These are phyloP conservation scores for Filobasidium uniguttulatum DNA, from an alignment of 1,284 basidiomycete species.

Conservation along the genomic window DNA sequence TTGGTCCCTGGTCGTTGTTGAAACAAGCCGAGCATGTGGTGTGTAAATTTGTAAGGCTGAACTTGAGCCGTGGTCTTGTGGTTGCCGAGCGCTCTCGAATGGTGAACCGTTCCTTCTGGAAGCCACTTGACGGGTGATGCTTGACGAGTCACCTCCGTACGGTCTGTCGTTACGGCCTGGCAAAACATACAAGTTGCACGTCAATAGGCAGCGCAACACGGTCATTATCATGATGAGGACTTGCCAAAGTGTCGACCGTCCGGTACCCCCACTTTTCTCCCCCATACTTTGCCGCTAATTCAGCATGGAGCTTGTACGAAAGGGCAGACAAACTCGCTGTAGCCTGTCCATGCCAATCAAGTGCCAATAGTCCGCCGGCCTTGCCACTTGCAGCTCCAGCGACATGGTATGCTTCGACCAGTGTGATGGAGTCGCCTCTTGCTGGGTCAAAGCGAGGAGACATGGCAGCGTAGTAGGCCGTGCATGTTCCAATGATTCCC, in stretches of 20 bases:
- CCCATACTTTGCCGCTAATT: slow-evolving; percentile 57
- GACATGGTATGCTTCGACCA: slow-evolving; percentile 61
- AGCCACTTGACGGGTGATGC: slow-evolving; percentile 31
- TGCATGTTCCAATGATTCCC: slow-evolving; percentile 71
- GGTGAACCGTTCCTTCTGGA: slow-evolving; percentile 23
- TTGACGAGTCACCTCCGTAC: slow-evolving; percentile 21
- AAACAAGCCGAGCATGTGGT: slow-evolving; percentile 50
- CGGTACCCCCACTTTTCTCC: slow-evolving; percentile 78
- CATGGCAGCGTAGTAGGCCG: slow-evolving; percentile 42
- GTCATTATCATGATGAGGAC: slow-evolving; percentile 3
- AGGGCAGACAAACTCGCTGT: slow-evolving; percentile 50
- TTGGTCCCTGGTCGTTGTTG: slow-evolving; percentile 21
- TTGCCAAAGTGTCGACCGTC: slow-evolving; percentile 42
- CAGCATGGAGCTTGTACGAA: slow-evolving; percentile 65
- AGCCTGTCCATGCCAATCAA: slow-evolving; percentile 51
- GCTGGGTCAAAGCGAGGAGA: slow-evolving; percentile 19
- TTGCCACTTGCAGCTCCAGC: slow-evolving; percentile 65
- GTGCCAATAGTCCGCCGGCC: slow-evolving; percentile 79
- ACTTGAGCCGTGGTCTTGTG: slow-evolving; percentile 41
- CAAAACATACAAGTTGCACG: not conserved
- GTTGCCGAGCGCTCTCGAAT: slow-evolving; percentile 25
- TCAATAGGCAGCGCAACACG: not conserved
- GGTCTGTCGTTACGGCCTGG: slow-evolving; percentile 32
- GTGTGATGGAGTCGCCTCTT: slow-evolving; percentile 39
- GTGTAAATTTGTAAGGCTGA: slow-evolving; percentile 65